These are phyloP conservation scores for Rhododendron ferrugineum DNA, from an alignment of 148 eudicot species.

Conservation along the genomic window DNA sequence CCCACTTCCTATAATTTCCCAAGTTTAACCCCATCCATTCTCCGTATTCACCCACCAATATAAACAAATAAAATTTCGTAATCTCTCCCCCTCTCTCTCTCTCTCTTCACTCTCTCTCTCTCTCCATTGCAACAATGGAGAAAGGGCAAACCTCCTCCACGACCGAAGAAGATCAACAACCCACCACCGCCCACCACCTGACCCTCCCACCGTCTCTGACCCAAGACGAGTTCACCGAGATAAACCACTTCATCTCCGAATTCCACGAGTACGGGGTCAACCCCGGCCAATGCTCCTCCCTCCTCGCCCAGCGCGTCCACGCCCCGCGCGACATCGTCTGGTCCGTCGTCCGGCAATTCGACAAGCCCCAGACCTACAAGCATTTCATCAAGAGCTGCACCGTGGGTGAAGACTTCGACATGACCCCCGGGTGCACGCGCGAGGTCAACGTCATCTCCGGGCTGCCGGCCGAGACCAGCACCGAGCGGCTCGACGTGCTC, in stretches of 20 bases:
- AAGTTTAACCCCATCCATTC: background rate
- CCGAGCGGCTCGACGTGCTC: slow-evolving; percentile 24
- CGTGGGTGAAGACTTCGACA: slow-evolving; percentile 4
- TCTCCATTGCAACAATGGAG: background rate
- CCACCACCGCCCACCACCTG: slow-evolving; percentile 13
- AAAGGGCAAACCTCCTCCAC: slow-evolving; percentile 5
- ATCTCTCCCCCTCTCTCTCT: background rate
- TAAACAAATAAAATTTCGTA: slow-evolving; percentile 1
- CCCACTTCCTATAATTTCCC: background rate
- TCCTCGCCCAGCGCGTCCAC: slow-evolving; percentile 19
- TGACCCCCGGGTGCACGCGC: slow-evolving; percentile 15
- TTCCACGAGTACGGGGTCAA: slow-evolving; percentile 20
- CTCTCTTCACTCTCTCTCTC: background rate
- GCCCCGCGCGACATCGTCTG: slow-evolving; percentile 18
- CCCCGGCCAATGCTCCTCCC: slow-evolving; percentile 22
- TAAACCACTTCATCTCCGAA: slow-evolving; percentile 15
- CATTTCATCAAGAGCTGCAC: slow-evolving; percentile 24
- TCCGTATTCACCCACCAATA: background rate
- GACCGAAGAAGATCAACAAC: background rate
- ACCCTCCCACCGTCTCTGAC: slow-evolving; percentile 12
- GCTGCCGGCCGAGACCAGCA: slow-evolving; percentile 23
- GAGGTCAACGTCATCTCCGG: slow-evolving; percentile 28
- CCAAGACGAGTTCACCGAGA: slow-evolving; percentile 14
- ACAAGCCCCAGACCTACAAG: slow-evolving; percentile 32
- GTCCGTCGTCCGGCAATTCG: slow-evolving; percentile 18